phyloP scores from a whole-genome alignment of 176 grass and related monocot species.

The Bolboschoenus planiculmis region DNA sequence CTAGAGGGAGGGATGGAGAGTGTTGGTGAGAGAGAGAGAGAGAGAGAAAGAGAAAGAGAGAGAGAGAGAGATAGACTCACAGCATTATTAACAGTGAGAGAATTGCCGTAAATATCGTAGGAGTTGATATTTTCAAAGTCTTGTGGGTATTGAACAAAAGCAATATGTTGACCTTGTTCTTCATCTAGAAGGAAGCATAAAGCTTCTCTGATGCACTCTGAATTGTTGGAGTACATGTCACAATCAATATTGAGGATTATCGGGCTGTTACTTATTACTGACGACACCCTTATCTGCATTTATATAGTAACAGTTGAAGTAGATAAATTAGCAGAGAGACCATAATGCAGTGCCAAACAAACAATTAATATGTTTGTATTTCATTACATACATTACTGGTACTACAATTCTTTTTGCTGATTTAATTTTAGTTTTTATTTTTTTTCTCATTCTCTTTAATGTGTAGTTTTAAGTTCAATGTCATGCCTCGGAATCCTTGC shows the following conservation, averaged over 20 bases:
- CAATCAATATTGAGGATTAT: slow-evolving; percentile 76
- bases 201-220: slow-evolving; percentile 52
- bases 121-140: slow-evolving; percentile 46
- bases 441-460: too few relatives aligned
- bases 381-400: background rate
- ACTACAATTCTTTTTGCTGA: too few relatives aligned
- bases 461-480: background rate
- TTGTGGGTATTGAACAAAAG: slow-evolving; percentile 70
- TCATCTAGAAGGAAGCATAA: slow-evolving; percentile 68
- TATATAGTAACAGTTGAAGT: background rate
- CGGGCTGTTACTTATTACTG: slow-evolving; percentile 57
- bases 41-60: background rate
- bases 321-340: background rate
- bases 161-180: slow-evolving; percentile 47
- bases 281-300: slow-evolving; percentile 58
- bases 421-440: too few relatives aligned
- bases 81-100: slow-evolving; percentile 23
- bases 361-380: background rate
- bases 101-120: slow-evolving; percentile 59
- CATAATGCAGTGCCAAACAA: background rate
- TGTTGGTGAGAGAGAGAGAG: background rate
- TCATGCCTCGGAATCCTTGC: background rate
- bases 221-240: slow-evolving; percentile 82
- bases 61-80: slow-evolving; percentile 8
- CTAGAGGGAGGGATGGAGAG: background rate